Conservation (phyloP, 1,139 yeast species). For the Debaryomyces singareniensis region DNA sequence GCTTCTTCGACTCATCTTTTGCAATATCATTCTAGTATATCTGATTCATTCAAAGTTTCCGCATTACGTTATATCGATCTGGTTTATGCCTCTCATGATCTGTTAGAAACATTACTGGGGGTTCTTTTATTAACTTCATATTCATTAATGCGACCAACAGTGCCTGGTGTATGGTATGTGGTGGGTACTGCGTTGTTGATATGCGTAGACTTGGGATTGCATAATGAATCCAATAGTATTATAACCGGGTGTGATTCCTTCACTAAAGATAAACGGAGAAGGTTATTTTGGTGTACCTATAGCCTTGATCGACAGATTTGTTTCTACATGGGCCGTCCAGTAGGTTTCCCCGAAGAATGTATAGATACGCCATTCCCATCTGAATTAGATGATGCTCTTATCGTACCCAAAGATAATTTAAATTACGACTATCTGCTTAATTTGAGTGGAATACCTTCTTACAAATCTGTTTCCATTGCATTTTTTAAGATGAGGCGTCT, state of each 20-base stretch:
- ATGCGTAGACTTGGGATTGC: constrained; percentile 79
- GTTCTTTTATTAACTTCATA: constrained; percentile 61
- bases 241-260: constrained; percentile 39
- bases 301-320: constrained; percentile 76
- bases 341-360: constrained; percentile 69
- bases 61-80: constrained; percentile 59
- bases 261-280: constrained; percentile 61
- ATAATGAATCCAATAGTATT: constrained; percentile 42
- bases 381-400: constrained; percentile 64
- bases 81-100: constrained; percentile 52
- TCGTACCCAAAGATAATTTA: constrained; percentile 27
- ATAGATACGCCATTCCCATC: constrained; percentile 64
- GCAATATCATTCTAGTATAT: constrained; percentile 58
- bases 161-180: constrained; percentile 91
- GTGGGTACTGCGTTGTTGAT: constrained; percentile 74
- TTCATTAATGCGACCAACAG: constrained; percentile 68
- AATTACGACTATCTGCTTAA: constrained; percentile 16
- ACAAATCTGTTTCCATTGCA: constrained; percentile 58
- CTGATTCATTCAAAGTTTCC: constrained; percentile 67
- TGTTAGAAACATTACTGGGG: constrained; percentile 69
- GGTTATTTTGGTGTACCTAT: constrained; percentile 88
- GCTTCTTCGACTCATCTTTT: constrained; percentile 72
- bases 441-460: constrained; percentile 44
- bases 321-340: constrained; percentile 65
- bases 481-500: constrained; percentile 64